Percentiles rank a stretch among this genome's conserved stretches.
Evolutionary conservation across 805 yeast species (phyloP).

Genomic region (Grigorovia jiainica): DNA sequence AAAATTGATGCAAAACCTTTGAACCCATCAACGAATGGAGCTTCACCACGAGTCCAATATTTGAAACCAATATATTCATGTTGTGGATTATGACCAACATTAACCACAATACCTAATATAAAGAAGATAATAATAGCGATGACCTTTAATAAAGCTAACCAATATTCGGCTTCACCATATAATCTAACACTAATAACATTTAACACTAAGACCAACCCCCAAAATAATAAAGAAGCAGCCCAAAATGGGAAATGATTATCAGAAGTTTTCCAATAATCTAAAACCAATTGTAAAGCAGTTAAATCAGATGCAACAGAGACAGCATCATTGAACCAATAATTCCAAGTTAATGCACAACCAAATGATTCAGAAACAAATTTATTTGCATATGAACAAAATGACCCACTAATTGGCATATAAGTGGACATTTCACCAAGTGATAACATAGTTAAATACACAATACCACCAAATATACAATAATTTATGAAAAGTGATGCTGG

Average conservation of each 20-base stretch:
- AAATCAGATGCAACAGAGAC: constrained; percentile 56
- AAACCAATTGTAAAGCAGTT: constrained; percentile 49
- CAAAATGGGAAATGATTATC: constrained; percentile 35
- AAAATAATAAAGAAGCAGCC: constrained; percentile 43
- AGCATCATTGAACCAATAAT: constrained; percentile 56
- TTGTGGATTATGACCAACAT: constrained; percentile 47
- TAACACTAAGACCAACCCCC: constrained; percentile 37
- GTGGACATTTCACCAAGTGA: constrained; percentile 51
- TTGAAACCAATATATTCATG: constrained; percentile 46
- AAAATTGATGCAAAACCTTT: constrained; percentile 43
- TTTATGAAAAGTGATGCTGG: constrained; percentile 45
- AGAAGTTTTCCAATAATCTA: constrained; percentile 38
- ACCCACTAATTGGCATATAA: constrained; percentile 46
- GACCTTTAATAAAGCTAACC: constrained; percentile 47
- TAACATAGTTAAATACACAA: constrained; percentile 45
- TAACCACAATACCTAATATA: constrained; percentile 45
- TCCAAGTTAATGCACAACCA: constrained; percentile 67
- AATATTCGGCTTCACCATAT: constrained; percentile 56
- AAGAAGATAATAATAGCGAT: constrained; percentile 49
- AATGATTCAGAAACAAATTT: constrained; percentile 57
- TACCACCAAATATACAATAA: constrained; percentile 39
- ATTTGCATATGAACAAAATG: constrained; percentile 48
- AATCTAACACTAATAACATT: constrained; percentile 45
- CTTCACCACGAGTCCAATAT: constrained; percentile 47
- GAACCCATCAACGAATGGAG: constrained; percentile 44